Evolutionary conservation across 1,284 basidiomycete genomes (phyloP).

Genomic region (Leccinum laetum): DNA sequence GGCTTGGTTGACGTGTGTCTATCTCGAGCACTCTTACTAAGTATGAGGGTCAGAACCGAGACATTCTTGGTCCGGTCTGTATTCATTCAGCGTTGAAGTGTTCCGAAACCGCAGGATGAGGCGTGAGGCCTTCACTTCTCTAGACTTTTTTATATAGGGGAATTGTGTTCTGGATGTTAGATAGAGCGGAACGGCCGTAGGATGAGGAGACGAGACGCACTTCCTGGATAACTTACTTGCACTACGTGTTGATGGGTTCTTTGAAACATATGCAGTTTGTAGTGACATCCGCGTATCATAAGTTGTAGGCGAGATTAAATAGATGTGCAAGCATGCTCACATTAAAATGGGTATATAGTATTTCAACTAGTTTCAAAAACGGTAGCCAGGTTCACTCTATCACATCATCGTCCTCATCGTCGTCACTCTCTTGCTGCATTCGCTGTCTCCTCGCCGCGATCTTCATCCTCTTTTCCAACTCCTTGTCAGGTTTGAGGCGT

Average conservation of each 20-base stretch:
- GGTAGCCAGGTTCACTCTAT: slow-evolving; percentile 48
- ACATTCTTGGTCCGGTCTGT: slow-evolving; percentile 46
- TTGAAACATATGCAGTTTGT: not conserved
- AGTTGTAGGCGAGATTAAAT: not conserved
- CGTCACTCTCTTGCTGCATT: slow-evolving; percentile 51
- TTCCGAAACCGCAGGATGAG: not conserved
- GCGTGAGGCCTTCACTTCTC: not conserved
- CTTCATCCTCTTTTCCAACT: slow-evolving; percentile 61
- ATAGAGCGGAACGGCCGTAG: not conserved
- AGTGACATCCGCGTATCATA: not conserved
- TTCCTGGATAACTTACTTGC: not conserved
- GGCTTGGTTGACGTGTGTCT: slow-evolving; percentile 8
- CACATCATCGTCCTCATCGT: slow-evolving; percentile 64
- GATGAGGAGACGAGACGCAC: not conserved
- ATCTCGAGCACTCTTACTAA: slow-evolving; percentile 49
- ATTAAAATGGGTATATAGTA: slow-evolving; percentile 13
- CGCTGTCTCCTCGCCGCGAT: slow-evolving; percentile 50
- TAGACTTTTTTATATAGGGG: too few species aligned
- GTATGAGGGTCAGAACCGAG: slow-evolving; percentile 49
- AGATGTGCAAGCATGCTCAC: slow-evolving; percentile 1
- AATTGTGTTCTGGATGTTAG: not conserved
- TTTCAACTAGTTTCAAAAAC: not conserved
- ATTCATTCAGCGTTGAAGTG: not conserved
- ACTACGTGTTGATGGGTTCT: not conserved
- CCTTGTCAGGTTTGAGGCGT: slow-evolving; percentile 54